phyloP scores from a whole-genome alignment of 2,329 filamentous ascomycete species.

The Fusarium anthophilum region DNA sequence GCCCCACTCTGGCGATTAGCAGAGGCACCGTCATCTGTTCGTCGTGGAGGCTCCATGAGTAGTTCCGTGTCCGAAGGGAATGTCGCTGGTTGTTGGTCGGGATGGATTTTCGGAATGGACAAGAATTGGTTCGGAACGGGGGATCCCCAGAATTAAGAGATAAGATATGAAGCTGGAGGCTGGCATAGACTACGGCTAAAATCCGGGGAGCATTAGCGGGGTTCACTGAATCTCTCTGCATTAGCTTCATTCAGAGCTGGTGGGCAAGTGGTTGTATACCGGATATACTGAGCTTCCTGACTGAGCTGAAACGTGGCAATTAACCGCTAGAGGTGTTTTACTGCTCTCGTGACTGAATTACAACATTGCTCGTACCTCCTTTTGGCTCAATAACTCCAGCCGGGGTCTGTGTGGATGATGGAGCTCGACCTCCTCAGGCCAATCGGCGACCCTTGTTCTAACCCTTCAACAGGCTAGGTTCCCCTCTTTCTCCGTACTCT shows the following conservation, averaged over 20 bases:
- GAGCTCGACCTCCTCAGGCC: neutral
- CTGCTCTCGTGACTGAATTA: neutral
- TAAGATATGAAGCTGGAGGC: neutral
- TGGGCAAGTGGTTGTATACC: neutral
- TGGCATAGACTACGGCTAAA: neutral
- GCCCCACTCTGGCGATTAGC: constrained; percentile 18
- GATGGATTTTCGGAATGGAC: constrained; percentile 9
- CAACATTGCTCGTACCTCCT: neutral
- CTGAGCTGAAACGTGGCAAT: neutral
- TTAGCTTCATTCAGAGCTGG: neutral
- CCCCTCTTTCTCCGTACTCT: constrained; percentile 12
- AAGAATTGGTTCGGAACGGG: constrained; percentile 19
- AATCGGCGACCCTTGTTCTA: constrained; percentile 6
- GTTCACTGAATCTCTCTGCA: neutral
- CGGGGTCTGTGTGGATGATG: neutral
- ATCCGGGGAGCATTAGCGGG: neutral
- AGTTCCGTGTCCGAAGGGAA: neutral
- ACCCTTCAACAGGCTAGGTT: neutral
- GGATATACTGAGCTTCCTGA: neutral
- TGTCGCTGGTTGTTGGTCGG: neutral
- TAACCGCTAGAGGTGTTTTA: neutral
- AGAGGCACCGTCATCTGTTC: neutral
- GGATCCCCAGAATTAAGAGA: neutral
- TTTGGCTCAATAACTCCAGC: neutral
- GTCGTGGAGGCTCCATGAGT: constrained; percentile 29